Evolutionary conservation across 1,139 yeast genomes (phyloP), one percentile per base, ranked within the genome.

Genomic region (Yamadazyma songkhlaensis): DNA sequence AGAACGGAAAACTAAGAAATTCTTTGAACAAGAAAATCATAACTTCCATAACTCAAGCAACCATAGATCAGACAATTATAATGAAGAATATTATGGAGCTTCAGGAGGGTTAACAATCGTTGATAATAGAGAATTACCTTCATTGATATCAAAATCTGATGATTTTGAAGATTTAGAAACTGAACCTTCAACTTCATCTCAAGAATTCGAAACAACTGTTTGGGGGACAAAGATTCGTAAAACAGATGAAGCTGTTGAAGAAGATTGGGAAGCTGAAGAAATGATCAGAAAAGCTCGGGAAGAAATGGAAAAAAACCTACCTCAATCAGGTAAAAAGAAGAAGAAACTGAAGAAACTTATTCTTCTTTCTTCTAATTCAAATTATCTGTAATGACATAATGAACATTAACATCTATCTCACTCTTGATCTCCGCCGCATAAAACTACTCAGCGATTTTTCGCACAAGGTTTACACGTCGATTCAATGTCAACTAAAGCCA

Each of bases 181-280:
- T 9, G 47, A 44, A 9, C 34, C 34, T 3, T 28, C 34, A 2
- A 22, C 25, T 2, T 43, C 39, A 5, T 47, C 42, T 3, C 20
- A 44, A 23, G 29, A 27, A 23, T 42, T 43, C 26, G 48, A 50
- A 33, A 72, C 77, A 3, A 72, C 84, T 1, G 73, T 79, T 2
- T 80, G 85, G 85, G 85, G 85, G 0, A 78, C 84, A 0, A 63
- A 59, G 40, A 74, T 79, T 7, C 74, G 74, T 7, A 70, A 67
- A 40, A 51, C 66, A 1, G 74, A 51, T 4, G 58, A 50, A 10
- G 51, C 54, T 3, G 63, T 58, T 26, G 63, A 58, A n/a, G 67
- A 62, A 25, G 74, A 65, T 33, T 61, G 70, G 66, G 69, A 66
- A 33, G 67, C 75, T 2, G 72, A 70, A 35, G 82, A 77, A 46